Evolutionary conservation across 1,284 basidiomycete species (phyloP).

Genomic region (Apiotrichum sp.): DNA sequence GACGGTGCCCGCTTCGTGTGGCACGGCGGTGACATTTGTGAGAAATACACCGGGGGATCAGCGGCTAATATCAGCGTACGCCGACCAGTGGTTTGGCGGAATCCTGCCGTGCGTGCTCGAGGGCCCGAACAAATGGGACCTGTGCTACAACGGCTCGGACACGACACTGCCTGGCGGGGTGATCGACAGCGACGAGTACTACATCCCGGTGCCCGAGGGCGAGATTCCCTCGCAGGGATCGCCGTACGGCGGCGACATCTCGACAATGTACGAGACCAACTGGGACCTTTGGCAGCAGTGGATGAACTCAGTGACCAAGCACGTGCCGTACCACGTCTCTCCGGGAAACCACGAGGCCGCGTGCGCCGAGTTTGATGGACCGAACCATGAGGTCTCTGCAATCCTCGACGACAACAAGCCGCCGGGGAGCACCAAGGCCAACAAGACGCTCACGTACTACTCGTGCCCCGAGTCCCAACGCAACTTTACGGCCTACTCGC

Average conservation of each 20-base stretch:
- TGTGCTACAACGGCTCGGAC: slow-evolving; percentile 31
- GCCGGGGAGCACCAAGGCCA: background rate
- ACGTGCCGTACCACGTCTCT: slow-evolving; percentile 28
- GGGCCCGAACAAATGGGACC: slow-evolving; percentile 5
- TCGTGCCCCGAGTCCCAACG: slow-evolving; percentile 21
- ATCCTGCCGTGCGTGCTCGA: slow-evolving; percentile 17
- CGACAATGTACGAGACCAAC: slow-evolving; percentile 31
- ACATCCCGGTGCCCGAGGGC: slow-evolving; percentile 22
- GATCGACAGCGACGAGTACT: slow-evolving; percentile 20
- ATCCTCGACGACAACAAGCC: slow-evolving; percentile 18
- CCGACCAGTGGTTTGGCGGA: slow-evolving; percentile 37
- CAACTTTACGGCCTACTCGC: slow-evolving; percentile 28
- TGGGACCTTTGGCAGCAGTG: slow-evolving; percentile 44
- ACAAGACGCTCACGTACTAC: slow-evolving; percentile 22
- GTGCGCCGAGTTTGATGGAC: slow-evolving; percentile 28
- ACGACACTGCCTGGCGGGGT: slow-evolving; percentile 7
- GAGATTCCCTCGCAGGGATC: slow-evolving; percentile 26
- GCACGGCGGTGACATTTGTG: slow-evolving; percentile 40
- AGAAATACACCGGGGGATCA: background rate
- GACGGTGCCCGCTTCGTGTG: slow-evolving; percentile 28
- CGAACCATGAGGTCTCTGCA: slow-evolving; percentile 15
- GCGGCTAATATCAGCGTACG: slow-evolving; percentile 21
- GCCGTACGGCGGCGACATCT: slow-evolving; percentile 27
- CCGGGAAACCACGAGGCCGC: slow-evolving; percentile 22
- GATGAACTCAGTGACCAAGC: slow-evolving; percentile 31